Percentiles rank a stretch among this genome's conserved stretches.
These are phyloP conservation scores for Candida loeiensis DNA, from an alignment of 805 yeast genomes.

Conservation along the genomic window DNA sequence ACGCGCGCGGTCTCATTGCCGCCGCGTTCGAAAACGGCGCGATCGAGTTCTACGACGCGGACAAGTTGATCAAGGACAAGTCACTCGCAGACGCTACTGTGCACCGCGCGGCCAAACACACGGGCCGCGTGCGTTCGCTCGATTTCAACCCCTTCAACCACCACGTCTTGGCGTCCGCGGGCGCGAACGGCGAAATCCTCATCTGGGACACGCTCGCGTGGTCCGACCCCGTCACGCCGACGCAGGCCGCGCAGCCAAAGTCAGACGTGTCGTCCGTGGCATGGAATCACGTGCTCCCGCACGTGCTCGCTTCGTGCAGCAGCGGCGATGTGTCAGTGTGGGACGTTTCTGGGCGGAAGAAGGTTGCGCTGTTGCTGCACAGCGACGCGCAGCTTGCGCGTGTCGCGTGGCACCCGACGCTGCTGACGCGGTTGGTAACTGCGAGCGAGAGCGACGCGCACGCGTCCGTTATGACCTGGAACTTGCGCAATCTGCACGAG, in stretches of 20 bases:
- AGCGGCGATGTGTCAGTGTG: slow-evolving; percentile 87
- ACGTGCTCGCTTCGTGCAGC: slow-evolving; percentile 85
- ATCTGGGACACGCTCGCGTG: slow-evolving; percentile 83
- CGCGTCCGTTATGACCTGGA: slow-evolving; percentile 88
- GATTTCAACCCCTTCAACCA: slow-evolving; percentile 73
- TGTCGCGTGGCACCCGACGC: slow-evolving; percentile 93
- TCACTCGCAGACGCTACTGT: slow-evolving; percentile 43
- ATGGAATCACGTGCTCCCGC: slow-evolving; percentile 82
- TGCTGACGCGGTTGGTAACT: slow-evolving; percentile 81
- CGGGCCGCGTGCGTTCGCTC: slow-evolving; percentile 66
- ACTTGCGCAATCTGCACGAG: slow-evolving; percentile 86
- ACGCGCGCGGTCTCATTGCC: slow-evolving; percentile 60
- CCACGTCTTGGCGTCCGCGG: slow-evolving; percentile 79
- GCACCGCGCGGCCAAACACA: slow-evolving; percentile 55
- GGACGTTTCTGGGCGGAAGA: slow-evolving; percentile 86
- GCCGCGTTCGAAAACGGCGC: slow-evolving; percentile 87
- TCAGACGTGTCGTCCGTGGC: slow-evolving; percentile 79
- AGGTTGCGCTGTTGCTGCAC: slow-evolving; percentile 81
- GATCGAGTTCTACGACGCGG: slow-evolving; percentile 75
- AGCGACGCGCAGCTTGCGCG: slow-evolving; percentile 68
- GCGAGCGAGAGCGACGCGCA: slow-evolving; percentile 78
- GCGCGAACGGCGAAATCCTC: slow-evolving; percentile 81
- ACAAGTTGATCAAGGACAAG: slow-evolving; percentile 41
- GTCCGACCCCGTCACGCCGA: slow-evolving; percentile 62
- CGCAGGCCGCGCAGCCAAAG: slow-evolving; percentile 71